Base-by-base conservation (phyloP, 495 filamentous ascomycete species). In the Annulohypoxylon stygium region DNA sequence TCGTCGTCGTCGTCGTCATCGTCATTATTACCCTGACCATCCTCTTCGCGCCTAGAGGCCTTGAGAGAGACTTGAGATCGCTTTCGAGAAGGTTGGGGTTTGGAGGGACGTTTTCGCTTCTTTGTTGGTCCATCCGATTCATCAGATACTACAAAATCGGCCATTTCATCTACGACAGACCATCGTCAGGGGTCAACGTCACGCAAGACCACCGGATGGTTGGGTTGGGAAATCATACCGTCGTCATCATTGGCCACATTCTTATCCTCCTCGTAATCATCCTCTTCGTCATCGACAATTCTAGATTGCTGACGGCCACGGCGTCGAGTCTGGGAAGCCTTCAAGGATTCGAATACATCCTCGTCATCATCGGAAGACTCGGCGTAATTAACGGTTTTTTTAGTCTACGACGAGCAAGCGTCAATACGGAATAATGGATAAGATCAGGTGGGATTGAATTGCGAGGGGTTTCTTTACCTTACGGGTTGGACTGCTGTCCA, bases 111-210 rank as follows among this genome's bases (percentile, higher is more conserved):
- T 78, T 95, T 96, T 67, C 91, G 86, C 77, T 96, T 97, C 64
- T 70, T 84, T 2, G 86, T 81, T 9, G 85, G 82, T 11, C 79
- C 87, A 63, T 95, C 92, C n/a, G 92, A 93, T 23, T 97, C 92
- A 50, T 96, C 94, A 50, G 94, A 93, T 20, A 93, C 94, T 54
- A 97, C 82, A 75, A 97, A 97, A 76, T 97, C 93, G 62, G 90
- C 93, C 86, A 94, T 89, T 16, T 86, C 84, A 66, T 93, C 92
- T 90, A 69, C 16, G 47, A 55, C 3, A 18, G 33, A 26, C 7
- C 12, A 20, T 43, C 55, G 74, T 68, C 25, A 72, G 61, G 7
- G 60, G 26, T 48, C 36, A 25, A 72, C 61, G 69, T 16, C 9
- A 10, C 26, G 8, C n/a, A 23, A 30, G 10, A 34, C 2, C 5